Conservation (phyloP, 2,329 filamentous ascomycete species). For the Knufia fluminis region DNA sequence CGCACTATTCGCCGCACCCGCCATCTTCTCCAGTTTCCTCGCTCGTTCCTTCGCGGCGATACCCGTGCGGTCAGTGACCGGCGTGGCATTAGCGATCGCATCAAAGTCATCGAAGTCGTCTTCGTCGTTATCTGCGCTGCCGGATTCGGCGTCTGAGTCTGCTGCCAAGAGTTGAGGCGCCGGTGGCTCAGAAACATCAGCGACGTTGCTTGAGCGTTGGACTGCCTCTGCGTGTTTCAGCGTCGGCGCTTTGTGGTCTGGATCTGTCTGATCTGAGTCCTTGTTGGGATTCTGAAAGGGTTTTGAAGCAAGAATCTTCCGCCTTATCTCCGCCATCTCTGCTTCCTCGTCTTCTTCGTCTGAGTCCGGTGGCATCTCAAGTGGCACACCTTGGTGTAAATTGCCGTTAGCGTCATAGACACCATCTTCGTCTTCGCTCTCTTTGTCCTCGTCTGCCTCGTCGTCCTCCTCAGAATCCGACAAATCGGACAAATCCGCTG, state of each 20-base stretch:
- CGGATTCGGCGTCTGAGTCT: conserved; percentile 61
- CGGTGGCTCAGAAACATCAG: not conserved
- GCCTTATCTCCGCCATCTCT: conserved; percentile 85
- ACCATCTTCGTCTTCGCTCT: conserved; percentile 35
- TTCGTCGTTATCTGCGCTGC: conserved; percentile 60
- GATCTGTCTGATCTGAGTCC: conserved; percentile 18
- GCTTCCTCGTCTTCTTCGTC: conserved; percentile 75
- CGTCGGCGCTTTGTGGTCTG: conserved; percentile 44
- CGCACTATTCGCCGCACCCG: conserved; percentile 31
- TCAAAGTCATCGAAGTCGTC: conserved; percentile 67
- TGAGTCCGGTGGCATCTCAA: conserved; percentile 66
- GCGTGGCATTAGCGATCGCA: conserved; percentile 83
- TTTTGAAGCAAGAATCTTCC: conserved; percentile 83
- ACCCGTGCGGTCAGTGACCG: conserved; percentile 77
- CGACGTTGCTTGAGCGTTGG: conserved; percentile 25
- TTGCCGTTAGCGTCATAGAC: conserved; percentile 40
- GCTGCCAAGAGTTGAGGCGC: conserved; percentile 26
- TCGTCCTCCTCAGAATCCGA: conserved; percentile 33
- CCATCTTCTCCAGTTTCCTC: conserved; percentile 35
- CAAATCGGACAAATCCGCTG: conserved; percentile 34
- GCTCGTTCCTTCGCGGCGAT: conserved; percentile 53
- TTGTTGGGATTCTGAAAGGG: conserved; percentile 58
- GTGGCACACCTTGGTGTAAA: conserved; percentile 39
- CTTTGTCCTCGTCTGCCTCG: conserved; percentile 38
- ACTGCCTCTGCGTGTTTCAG: conserved; percentile 54